Evolutionary conservation across 2,329 filamentous ascomycete genomes (phyloP).

Genomic region (Delphinella strobiligena): DNA sequence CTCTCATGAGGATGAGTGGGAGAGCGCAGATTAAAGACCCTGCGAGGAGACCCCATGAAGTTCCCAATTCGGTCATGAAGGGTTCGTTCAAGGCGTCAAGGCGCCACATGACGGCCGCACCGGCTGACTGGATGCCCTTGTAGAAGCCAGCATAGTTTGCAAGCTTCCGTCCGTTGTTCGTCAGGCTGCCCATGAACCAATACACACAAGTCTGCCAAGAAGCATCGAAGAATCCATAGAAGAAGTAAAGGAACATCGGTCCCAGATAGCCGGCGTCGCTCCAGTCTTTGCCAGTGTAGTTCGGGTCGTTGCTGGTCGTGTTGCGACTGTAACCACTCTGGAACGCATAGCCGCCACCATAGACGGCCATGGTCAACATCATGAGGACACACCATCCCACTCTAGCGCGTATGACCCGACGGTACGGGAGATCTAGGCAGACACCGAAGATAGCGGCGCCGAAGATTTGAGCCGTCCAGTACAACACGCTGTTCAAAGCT

Average conservation of each 20-base stretch:
- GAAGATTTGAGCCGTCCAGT: slow-evolving; percentile 68
- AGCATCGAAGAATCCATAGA: slow-evolving; percentile 82
- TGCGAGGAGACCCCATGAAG: slow-evolving; percentile 63
- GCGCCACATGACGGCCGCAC: slow-evolving; percentile 63
- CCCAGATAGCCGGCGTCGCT: slow-evolving; percentile 55
- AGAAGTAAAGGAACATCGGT: slow-evolving; percentile 81
- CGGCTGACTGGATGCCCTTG: slow-evolving; percentile 83
- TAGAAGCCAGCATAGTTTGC: slow-evolving; percentile 89
- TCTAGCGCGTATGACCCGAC: slow-evolving; percentile 58
- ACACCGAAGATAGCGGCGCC: slow-evolving; percentile 64
- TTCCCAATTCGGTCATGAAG: slow-evolving; percentile 61
- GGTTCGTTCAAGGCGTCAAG: slow-evolving; percentile 51
- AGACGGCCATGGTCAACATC: slow-evolving; percentile 61
- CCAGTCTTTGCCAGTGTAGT: slow-evolving; percentile 49
- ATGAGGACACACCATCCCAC: slow-evolving; percentile 50
- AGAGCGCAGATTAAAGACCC: slow-evolving; percentile 65
- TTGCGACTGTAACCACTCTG: slow-evolving; percentile 47
- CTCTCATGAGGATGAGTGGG: slow-evolving; percentile 66
- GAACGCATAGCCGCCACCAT: slow-evolving; percentile 74
- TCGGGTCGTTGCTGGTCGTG: slow-evolving; percentile 13
- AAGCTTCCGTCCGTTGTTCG: slow-evolving; percentile 82
- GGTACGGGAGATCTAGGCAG: slow-evolving; percentile 49
- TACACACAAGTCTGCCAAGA: slow-evolving; percentile 85
- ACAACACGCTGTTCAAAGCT: slow-evolving; percentile 66
- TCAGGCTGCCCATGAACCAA: slow-evolving; percentile 91